phyloP scores from a whole-genome alignment of 176 grass and related monocot genomes.

The Carex myosuroides region DNA sequence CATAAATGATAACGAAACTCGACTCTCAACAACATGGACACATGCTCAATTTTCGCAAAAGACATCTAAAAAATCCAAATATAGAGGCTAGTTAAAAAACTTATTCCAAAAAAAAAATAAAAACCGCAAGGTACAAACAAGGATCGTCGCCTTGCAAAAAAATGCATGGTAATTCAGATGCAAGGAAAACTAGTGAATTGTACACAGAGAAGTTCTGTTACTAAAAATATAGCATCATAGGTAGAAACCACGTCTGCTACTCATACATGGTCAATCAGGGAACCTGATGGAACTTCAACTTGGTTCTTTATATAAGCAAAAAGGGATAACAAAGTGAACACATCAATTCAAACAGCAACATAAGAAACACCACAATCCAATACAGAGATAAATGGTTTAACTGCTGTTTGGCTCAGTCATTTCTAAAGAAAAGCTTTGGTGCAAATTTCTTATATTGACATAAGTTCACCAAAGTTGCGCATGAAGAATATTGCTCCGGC shows the following conservation, averaged over 20 bases:
- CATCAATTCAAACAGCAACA: neutral
- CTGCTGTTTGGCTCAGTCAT: neutral
- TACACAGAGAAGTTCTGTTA: neutral
- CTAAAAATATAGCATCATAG: neutral
- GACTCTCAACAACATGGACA: too few species aligned
- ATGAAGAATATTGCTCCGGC: constrained; percentile 13
- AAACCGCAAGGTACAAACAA: neutral
- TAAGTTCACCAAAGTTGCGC: constrained; percentile 26
- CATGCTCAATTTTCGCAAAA: too few species aligned
- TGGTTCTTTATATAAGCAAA: neutral
- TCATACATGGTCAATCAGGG: neutral
- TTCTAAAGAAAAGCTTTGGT: neutral
- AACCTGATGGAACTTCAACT: neutral
- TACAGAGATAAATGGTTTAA: neutral
- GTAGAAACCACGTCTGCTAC: neutral
- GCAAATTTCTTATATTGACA: constrained; percentile 12
- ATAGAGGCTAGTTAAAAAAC: too few species aligned
- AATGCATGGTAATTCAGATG: neutral
- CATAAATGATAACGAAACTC: too few species aligned
- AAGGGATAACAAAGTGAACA: neutral
- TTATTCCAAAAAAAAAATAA: neutral
- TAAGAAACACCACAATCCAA: neutral
- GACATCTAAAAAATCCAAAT: too few species aligned
- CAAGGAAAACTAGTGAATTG: neutral
- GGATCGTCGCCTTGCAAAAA: neutral